Evolutionary conservation across 2,329 filamentous ascomycete species (phyloP), one percentile per base, ranked within the genome.

Genomic region (Pochonia chlamydosporia): DNA sequence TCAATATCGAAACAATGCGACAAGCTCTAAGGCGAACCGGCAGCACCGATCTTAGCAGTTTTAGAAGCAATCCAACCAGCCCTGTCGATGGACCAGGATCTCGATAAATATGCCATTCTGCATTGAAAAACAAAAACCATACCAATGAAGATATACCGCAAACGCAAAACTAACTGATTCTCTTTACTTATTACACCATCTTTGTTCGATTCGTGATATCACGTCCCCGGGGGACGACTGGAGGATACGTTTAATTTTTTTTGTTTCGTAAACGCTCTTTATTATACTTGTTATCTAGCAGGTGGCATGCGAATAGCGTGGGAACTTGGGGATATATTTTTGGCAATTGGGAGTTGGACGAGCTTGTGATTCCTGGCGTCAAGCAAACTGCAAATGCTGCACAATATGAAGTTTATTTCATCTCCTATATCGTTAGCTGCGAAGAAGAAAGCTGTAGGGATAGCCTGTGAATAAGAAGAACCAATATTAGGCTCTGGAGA

Each of bases 1-100:
- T 96, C 50, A 89, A 87, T 49, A 87, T 96, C 54, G 90, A 96
- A 73, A 96, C 91, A 4, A 95, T 96, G 91, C 79, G 85, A 44
- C 90, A 96, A 67, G 91, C 89, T 14, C 72, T 96, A 60, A 77
- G 87, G 61, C 85, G 88, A 64, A 95, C 90, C 13, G 88, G 84
- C 39, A 96, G 89, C 66, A 81, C 86, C 16, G 92, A 96, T 62
- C 69, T 96, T 48, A 73, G 74, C 54, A 70, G 67, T 41, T 62
- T 73, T 41, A 70, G 76, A 51, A 84, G 81, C 64, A 68, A 72
- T 44, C 79, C 81, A 3, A 67, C 74, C 28, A 84, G 81, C 57
- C 81, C 81, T 1, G 68, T 79, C 26, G 77, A 81, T 40, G 56
- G 48, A 7, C 54, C 60, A 14, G 56, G 54, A 44, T 61, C 60